Conservation (phyloP, 2,329 filamentous ascomycete genomes). For the Exophiala calicioides region DNA sequence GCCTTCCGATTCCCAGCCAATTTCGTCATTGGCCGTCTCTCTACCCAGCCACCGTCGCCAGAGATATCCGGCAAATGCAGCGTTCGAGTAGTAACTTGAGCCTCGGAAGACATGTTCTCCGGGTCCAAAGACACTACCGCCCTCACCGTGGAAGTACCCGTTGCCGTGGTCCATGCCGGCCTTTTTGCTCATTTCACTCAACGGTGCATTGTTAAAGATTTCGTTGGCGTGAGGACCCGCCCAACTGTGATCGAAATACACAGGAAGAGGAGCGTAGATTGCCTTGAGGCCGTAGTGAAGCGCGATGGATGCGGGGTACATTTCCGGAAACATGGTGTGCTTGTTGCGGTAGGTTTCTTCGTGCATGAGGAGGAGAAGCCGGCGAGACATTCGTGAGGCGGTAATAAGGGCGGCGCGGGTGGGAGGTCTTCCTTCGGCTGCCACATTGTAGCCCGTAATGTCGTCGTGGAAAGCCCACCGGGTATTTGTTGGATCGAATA, state of each 20-base stretch:
- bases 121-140: slow-evolving; percentile 53
- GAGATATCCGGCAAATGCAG: slow-evolving; percentile 54
- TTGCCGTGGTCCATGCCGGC: slow-evolving; percentile 42
- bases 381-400: slow-evolving; percentile 66
- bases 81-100: slow-evolving; percentile 57
- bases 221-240: slow-evolving; percentile 55
- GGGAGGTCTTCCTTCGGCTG: slow-evolving; percentile 56
- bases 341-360: slow-evolving; percentile 67
- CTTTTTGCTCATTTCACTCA: slow-evolving; percentile 53
- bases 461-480: slow-evolving; percentile 73
- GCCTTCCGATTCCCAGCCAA: slow-evolving; percentile 22
- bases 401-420: slow-evolving; percentile 72
- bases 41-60: slow-evolving; percentile 58
- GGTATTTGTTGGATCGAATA: slow-evolving; percentile 70
- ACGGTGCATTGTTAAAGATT: slow-evolving; percentile 56
- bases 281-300: slow-evolving; percentile 77
- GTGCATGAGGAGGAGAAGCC: slow-evolving; percentile 71
- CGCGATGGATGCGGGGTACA: slow-evolving; percentile 72
- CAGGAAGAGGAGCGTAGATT: slow-evolving; percentile 63
- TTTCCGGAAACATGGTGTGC: slow-evolving; percentile 75
- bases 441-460: slow-evolving; percentile 65
- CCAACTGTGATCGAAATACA: slow-evolving; percentile 60
- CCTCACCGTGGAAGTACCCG: slow-evolving; percentile 35
- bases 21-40: slow-evolving; percentile 28
- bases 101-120: slow-evolving; percentile 56